These are phyloP conservation scores for Clathrospora elynae DNA, from an alignment of 2,329 filamentous ascomycete genomes.

Conservation along the genomic window DNA sequence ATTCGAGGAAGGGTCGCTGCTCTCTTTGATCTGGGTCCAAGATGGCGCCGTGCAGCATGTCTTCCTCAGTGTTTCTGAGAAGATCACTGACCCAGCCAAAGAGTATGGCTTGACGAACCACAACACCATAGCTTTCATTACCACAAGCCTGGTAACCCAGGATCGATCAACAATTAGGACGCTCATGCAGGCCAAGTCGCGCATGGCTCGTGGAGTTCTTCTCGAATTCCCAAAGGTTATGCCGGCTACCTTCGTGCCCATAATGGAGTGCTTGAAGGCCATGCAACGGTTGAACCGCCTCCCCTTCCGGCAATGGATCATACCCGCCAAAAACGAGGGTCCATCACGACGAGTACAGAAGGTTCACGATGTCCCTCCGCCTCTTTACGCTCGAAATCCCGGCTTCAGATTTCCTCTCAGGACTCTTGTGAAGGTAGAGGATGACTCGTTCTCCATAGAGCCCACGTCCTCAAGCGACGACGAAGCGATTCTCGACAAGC, in stretches of 20 bases:
- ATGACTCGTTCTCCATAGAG: constrained; percentile 7
- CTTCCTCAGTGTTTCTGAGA: constrained; percentile 32
- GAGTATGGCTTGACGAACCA: constrained; percentile 16
- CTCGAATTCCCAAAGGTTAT: constrained; percentile 38
- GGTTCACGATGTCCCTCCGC: constrained; percentile 28
- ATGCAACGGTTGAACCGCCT: constrained; percentile 34
- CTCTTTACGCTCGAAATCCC: constrained; percentile 29
- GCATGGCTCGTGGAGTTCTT: constrained; percentile 21
- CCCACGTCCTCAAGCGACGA: constrained; percentile 24
- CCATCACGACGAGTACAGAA: not conserved
- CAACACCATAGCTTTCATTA: constrained; percentile 16
- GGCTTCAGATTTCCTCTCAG: constrained; percentile 30
- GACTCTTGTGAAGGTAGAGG: constrained; percentile 19
- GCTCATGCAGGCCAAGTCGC: constrained; percentile 18
- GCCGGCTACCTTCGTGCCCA: constrained; percentile 38
- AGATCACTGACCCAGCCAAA: constrained; percentile 11
- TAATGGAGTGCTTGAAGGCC: constrained; percentile 30
- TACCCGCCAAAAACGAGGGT: constrained; percentile 20
- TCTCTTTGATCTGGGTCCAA: constrained; percentile 32
- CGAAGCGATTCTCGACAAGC: constrained; percentile 14
- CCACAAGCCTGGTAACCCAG: constrained; percentile 20
- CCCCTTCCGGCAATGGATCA: constrained; percentile 37
- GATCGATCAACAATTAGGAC: constrained; percentile 18
- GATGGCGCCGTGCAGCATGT: constrained; percentile 25
- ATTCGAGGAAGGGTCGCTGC: constrained; percentile 30